phyloP scores from a whole-genome alignment of 2,329 filamentous ascomycete species.

The Scedosporium dehoogii region DNA sequence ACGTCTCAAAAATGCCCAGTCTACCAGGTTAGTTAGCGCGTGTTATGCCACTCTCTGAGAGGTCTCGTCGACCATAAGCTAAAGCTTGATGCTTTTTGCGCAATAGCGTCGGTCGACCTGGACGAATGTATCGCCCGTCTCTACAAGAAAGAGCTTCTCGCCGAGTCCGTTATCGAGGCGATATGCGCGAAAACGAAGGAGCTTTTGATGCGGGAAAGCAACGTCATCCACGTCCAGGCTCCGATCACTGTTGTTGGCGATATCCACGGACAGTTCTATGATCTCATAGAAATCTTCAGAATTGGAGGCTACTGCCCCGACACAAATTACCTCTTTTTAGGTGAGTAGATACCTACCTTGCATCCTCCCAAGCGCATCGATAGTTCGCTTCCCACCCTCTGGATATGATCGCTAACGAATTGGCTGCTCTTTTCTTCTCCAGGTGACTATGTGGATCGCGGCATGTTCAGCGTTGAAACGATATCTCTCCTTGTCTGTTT shows the following conservation, averaged over 20 bases:
- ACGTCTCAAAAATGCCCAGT: slow-evolving; percentile 41
- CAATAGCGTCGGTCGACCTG: slow-evolving; percentile 81
- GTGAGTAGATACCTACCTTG: slow-evolving; percentile 32
- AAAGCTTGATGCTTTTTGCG: background rate
- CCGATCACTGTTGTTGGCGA: slow-evolving; percentile 97
- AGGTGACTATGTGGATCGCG: slow-evolving; percentile 97
- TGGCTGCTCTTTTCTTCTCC: slow-evolving; percentile 7
- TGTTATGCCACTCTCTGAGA: slow-evolving; percentile 5
- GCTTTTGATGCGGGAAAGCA: slow-evolving; percentile 98
- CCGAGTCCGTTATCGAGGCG: slow-evolving; percentile 96
- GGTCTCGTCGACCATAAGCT: background rate
- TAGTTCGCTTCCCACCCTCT: background rate
- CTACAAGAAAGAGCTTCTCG: slow-evolving; percentile 93
- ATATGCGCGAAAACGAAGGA: slow-evolving; percentile 99
- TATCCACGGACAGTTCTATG: slow-evolving; percentile 98
- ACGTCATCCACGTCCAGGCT: slow-evolving; percentile 92
- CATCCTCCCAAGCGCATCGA: background rate
- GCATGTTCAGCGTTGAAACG: slow-evolving; percentile 97
- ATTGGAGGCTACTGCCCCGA: slow-evolving; percentile 96
- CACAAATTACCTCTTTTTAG: slow-evolving; percentile 96
- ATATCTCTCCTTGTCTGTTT: slow-evolving; percentile 96
- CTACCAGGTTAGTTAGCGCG: slow-evolving; percentile 39
- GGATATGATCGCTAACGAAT: background rate
- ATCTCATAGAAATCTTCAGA: slow-evolving; percentile 98
- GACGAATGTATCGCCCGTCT: slow-evolving; percentile 97